These are phyloP conservation scores for Aethionema arabicum DNA, from an alignment of 345 rosid species.

Conservation along the genomic window DNA sequence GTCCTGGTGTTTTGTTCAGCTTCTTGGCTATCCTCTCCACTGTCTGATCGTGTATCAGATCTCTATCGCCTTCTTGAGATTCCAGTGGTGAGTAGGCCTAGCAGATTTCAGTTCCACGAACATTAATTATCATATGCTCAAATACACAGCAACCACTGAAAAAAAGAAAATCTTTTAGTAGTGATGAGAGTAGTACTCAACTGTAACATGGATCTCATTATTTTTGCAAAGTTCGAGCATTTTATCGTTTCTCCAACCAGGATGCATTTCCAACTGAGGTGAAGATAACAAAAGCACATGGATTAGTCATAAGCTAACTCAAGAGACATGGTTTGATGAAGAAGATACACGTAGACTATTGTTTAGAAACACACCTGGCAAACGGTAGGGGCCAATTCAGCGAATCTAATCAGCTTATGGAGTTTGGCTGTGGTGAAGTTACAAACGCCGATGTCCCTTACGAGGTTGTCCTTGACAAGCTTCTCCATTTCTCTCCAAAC, in stretches of 20 bases:
- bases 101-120: not conserved
- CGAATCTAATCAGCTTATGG: slow-evolving; percentile 40
- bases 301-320: not conserved
- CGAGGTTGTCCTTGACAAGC: slow-evolving; percentile 43
- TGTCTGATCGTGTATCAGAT: slow-evolving; percentile 44
- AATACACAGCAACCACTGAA: no score
- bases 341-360: not conserved
- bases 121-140: no score
- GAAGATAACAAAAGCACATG: not conserved
- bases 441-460: slow-evolving; percentile 50
- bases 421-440: slow-evolving; percentile 57
- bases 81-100: slow-evolving; percentile 60
- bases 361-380: slow-evolving; percentile 39
- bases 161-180: not conserved
- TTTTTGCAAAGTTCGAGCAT: slow-evolving; percentile 46
- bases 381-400: slow-evolving; percentile 45
- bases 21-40: slow-evolving; percentile 49
- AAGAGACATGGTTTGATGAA: not conserved
- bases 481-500: slow-evolving; percentile 70
- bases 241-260: slow-evolving; percentile 65
- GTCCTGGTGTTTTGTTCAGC: slow-evolving; percentile 54
- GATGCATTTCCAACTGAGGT: slow-evolving; percentile 65
- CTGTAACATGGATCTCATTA: slow-evolving; percentile 53
- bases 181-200: slow-evolving; percentile 23
- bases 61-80: slow-evolving; percentile 50